Percentiles rank a stretch among this genome's conserved stretches.
These are phyloP conservation scores for Fusarium sp. DNA, from an alignment of 2,329 filamentous ascomycete species.

Conservation along the genomic window DNA sequence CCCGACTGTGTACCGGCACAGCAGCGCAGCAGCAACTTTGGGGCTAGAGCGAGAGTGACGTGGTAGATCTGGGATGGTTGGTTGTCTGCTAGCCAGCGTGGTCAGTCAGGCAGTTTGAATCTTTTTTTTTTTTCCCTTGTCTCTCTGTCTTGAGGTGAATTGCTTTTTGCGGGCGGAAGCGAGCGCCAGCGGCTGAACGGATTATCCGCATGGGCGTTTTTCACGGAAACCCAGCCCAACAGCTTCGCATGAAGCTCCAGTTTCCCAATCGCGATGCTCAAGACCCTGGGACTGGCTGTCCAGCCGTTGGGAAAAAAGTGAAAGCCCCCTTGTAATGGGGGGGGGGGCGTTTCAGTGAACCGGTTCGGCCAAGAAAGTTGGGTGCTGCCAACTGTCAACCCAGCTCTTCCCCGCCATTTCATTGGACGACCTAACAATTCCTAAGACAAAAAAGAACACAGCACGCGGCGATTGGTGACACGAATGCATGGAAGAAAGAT, in stretches of 20 bases:
- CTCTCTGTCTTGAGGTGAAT: not conserved
- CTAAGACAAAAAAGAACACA: conserved; percentile 11
- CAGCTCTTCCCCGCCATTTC: conserved; percentile 14
- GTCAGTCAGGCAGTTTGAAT: not conserved
- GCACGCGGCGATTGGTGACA: conserved; percentile 26
- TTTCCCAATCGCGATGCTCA: not conserved
- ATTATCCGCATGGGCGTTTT: not conserved
- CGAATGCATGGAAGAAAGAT: conserved; percentile 3
- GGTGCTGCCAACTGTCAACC: conserved; percentile 35
- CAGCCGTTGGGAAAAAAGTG: conserved; percentile 12
- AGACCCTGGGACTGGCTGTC: not conserved
- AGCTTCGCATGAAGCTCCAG: not conserved
- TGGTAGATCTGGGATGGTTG: conserved; percentile 35
- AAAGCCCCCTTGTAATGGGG: not conserved
- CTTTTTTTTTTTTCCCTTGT: not conserved
- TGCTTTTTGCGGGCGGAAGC: conserved; percentile 1
- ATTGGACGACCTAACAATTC: conserved; percentile 23
- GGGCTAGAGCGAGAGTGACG: conserved; percentile 32
- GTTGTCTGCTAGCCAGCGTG: conserved; percentile 15
- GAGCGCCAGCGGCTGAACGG: not conserved
- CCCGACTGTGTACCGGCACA: conserved; percentile 28
- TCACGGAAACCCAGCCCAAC: not conserved
- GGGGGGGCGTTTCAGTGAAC: conserved; percentile 15
- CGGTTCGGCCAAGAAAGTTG: conserved; percentile 17
- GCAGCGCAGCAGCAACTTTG: not conserved